Conservation (phyloP, 2,329 filamentous ascomycete genomes). For the Phialophora chinensis region DNA sequence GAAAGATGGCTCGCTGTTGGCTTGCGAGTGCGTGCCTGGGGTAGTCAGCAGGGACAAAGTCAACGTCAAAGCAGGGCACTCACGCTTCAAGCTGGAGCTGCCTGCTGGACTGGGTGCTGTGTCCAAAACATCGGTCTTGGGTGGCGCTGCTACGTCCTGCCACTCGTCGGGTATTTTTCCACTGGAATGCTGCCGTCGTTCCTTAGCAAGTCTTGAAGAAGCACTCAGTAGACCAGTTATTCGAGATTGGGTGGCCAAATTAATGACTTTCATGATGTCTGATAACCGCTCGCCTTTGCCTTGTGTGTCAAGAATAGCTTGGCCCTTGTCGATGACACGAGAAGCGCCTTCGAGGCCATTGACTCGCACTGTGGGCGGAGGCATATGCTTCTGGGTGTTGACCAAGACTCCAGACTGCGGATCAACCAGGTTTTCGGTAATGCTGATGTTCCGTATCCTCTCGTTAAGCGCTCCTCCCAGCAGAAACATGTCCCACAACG, state of each 20-base stretch:
- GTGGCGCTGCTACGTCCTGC: slow-evolving; percentile 69
- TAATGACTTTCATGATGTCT: slow-evolving; percentile 82
- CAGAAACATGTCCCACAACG: slow-evolving; percentile 76
- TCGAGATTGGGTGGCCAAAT: slow-evolving; percentile 80
- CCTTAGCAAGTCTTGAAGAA: slow-evolving; percentile 71
- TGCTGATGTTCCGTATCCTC: slow-evolving; percentile 62
- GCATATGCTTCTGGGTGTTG: slow-evolving; percentile 48
- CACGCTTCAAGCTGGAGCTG: slow-evolving; percentile 50
- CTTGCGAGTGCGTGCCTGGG: slow-evolving; percentile 47
- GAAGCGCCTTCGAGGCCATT: slow-evolving; percentile 67
- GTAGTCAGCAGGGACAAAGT: slow-evolving; percentile 35
- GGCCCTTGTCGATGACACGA: slow-evolving; percentile 67
- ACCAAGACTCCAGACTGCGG: slow-evolving; percentile 64
- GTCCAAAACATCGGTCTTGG: slow-evolving; percentile 28
- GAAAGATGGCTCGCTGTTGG: slow-evolving; percentile 47
- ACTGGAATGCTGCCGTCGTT: slow-evolving; percentile 77
- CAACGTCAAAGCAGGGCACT: slow-evolving; percentile 31
- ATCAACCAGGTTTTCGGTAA: slow-evolving; percentile 63
- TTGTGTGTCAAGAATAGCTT: slow-evolving; percentile 69
- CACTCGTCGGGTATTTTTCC: slow-evolving; percentile 79
- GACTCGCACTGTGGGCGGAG: slow-evolving; percentile 54
- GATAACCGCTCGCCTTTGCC: slow-evolving; percentile 71
- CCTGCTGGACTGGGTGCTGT: slow-evolving; percentile 41
- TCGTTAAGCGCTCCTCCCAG: slow-evolving; percentile 63
- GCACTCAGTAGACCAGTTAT: slow-evolving; percentile 79